A percentile compares a stretch with the other conserved stretches of the same genome.
Evolutionary conservation across 371 early-diverging fungal genomes (phyloP).

Genomic region (Mortierella sp.): DNA sequence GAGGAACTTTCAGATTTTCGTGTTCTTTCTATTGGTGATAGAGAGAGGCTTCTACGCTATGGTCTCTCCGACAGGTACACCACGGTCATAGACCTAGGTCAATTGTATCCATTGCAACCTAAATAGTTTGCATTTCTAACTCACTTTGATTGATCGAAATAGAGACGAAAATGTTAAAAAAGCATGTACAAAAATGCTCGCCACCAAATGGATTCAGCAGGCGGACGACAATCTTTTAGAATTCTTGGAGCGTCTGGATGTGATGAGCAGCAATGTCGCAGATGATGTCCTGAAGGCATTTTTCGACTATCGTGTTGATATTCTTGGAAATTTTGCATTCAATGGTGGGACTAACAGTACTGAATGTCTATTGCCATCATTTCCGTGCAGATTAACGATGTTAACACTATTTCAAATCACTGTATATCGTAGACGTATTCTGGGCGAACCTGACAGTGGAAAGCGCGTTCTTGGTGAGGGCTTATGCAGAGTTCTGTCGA

Average conservation of each 20-base stretch:
- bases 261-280: constrained; percentile 76
- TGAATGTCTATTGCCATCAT: not conserved
- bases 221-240: constrained; percentile 82
- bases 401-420: too few relatives aligned
- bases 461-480: constrained; percentile 81
- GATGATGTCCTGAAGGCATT: constrained; percentile 77
- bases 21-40: constrained; percentile 73
- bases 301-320: constrained; percentile 74
- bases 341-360: constrained; percentile 56
- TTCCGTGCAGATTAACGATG: not conserved
- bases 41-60: constrained; percentile 77
- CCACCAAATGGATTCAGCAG: constrained; percentile 82
- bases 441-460: constrained; percentile 87
- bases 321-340: constrained; percentile 69
- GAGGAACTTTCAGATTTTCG: constrained; percentile 77
- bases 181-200: constrained; percentile 80
- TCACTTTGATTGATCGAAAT: not conserved
- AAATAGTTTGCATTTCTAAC: not conserved
- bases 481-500: constrained; percentile 65
- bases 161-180: constrained; percentile 80
- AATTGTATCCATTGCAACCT: too few relatives aligned
- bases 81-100: not conserved
- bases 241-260: constrained; percentile 87
- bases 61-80: constrained; percentile 80
- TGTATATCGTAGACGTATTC: constrained; percentile 64